These are phyloP conservation scores for Colletotrichum sp. DNA, from an alignment of 2,329 filamentous ascomycete species.

Conservation along the genomic window DNA sequence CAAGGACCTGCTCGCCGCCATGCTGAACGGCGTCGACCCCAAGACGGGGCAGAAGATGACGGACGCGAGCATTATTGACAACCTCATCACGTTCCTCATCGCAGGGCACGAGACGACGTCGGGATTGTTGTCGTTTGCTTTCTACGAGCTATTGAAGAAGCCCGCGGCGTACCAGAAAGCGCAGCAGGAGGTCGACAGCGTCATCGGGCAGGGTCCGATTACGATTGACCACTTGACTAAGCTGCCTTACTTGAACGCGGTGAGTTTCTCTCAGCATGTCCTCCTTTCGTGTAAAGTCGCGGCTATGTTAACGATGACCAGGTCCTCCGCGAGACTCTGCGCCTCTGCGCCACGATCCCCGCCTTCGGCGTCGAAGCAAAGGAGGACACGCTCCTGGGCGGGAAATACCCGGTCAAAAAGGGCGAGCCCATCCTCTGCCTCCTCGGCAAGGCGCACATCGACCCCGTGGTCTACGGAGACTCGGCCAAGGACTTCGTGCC, in stretches of 20 bases:
- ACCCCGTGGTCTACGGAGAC: constrained; percentile 60
- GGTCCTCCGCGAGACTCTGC: constrained; percentile 60
- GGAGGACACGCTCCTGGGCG: constrained; percentile 51
- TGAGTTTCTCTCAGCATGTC: constrained; percentile 2
- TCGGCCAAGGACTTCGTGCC: constrained; percentile 64
- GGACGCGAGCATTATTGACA: constrained; percentile 65
- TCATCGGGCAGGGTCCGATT: constrained; percentile 63
- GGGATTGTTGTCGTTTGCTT: constrained; percentile 68
- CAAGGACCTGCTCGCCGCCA: constrained; percentile 71
- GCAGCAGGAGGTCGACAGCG: constrained; percentile 70
- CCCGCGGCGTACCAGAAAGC: constrained; percentile 64
- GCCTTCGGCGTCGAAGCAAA: constrained; percentile 32
- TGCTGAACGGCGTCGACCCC: constrained; percentile 68
- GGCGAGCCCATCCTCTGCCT: constrained; percentile 48
- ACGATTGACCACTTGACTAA: constrained; percentile 63
- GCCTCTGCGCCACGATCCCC: constrained; percentile 31
- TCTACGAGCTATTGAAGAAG: constrained; percentile 69
- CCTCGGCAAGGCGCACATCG: constrained; percentile 56
- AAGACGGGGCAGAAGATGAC: constrained; percentile 67
- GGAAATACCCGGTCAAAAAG: constrained; percentile 56
- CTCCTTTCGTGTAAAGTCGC: background rate
- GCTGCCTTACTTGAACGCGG: constrained; percentile 67
- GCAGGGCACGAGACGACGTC: constrained; percentile 74
- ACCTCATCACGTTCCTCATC: constrained; percentile 74
- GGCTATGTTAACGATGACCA: constrained; percentile 16